Evolutionary conservation across 2,329 filamentous ascomycete species (phyloP).

Genomic region (Coniella vitis): DNA sequence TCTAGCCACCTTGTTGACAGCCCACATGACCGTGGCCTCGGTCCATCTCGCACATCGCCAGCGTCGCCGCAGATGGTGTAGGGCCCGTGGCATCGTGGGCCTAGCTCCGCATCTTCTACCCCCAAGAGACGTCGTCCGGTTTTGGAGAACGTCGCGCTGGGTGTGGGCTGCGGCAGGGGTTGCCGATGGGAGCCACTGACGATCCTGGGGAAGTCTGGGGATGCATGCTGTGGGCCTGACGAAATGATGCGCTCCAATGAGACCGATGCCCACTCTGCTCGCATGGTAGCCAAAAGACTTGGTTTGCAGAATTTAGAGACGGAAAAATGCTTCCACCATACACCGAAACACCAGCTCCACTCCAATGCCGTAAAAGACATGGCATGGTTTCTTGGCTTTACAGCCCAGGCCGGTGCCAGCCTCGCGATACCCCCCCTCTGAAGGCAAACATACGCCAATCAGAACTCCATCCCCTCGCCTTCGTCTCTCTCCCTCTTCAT

Average conservation of each 20-base stretch:
- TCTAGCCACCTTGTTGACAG: not conserved
- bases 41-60: not conserved
- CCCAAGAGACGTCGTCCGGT: not conserved
- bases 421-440: not conserved
- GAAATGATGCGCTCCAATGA: conserved; percentile 15
- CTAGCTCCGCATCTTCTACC: not conserved
- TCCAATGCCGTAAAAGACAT: not conserved
- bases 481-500: conserved; percentile 52
- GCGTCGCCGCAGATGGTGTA: not conserved
- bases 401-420: not conserved
- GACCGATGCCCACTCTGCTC: not conserved
- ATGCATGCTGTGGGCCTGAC: not conserved
- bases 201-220: conserved; percentile 13
- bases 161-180: conserved; percentile 7
- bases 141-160: conserved; percentile 11
- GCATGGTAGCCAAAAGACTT: not conserved
- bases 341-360: conserved; percentile 8
- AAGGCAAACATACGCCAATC: conserved; percentile 10
- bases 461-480: conserved; percentile 47
- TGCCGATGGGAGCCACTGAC: conserved; percentile 4
- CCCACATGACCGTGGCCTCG: not conserved
- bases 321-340: conserved; percentile 15
- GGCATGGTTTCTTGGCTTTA: not conserved
- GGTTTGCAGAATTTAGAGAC: conserved; percentile 3
- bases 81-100: not conserved